A percentile compares a stretch with the other conserved stretches of the same genome.
Evolutionary conservation across 2,329 filamentous ascomycete genomes (phyloP).

Genomic region (Fusarium sp.): DNA sequence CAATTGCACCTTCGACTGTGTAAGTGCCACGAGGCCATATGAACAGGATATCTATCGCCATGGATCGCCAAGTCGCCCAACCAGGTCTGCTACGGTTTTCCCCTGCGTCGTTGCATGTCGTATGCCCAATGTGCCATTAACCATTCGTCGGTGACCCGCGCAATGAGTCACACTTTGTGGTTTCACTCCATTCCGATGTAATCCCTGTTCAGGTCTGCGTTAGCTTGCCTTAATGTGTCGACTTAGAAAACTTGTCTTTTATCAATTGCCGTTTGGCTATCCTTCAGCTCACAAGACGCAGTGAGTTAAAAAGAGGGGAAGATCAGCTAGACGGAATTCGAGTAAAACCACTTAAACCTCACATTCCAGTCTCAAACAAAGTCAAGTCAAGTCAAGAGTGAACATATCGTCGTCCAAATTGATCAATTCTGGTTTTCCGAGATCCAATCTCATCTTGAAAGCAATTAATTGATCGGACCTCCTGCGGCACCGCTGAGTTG

Average conservation of each 20-base stretch:
- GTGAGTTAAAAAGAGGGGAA: not conserved
- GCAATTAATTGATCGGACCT: constrained; percentile 37
- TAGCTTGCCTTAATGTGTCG: constrained; percentile 34
- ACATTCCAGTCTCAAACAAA: constrained; percentile 16
- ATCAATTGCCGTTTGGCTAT: constrained; percentile 23
- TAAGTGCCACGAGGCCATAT: constrained; percentile 31
- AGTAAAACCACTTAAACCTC: constrained; percentile 5
- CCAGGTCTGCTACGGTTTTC: constrained; percentile 9
- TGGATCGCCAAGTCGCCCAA: constrained; percentile 29
- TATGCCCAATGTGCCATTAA: constrained; percentile 34
- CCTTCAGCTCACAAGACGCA: constrained; percentile 32
- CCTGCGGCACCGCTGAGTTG: constrained; percentile 38
- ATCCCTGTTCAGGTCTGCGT: constrained; percentile 42
- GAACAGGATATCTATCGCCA: constrained; percentile 11
- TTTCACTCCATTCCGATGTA: constrained; percentile 46
- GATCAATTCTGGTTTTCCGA: constrained; percentile 1
- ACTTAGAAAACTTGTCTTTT: constrained; percentile 38
- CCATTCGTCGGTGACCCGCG: constrained; percentile 41
- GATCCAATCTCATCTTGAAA: constrained; percentile 9
- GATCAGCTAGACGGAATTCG: not conserved
- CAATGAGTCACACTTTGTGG: constrained; percentile 47
- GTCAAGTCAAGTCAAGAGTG: not conserved
- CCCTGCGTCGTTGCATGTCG: constrained; percentile 36
- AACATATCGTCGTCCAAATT: constrained; percentile 33
- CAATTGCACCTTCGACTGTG: constrained; percentile 22